Conservation (phyloP, 306 rosid species). For the Vigna mungo region DNA sequence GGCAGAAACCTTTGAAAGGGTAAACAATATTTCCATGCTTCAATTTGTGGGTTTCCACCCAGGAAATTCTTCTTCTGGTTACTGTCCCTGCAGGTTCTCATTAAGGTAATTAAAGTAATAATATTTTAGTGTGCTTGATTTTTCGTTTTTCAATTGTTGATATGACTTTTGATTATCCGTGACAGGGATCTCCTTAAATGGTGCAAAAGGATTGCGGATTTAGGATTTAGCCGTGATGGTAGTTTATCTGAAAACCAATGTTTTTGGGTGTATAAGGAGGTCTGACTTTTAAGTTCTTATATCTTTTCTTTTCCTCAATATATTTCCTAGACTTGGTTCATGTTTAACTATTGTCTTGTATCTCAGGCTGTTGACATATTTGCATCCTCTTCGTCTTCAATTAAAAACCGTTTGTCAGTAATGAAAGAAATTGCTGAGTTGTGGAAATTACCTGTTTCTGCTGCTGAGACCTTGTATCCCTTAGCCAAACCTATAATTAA, state of each 20-base stretch:
- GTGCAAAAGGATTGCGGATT: slow-evolving; percentile 83
- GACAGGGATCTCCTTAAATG: slow-evolving; percentile 94
- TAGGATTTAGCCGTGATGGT: slow-evolving; percentile 61
- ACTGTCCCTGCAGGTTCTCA: slow-evolving; percentile 66
- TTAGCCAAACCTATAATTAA: slow-evolving; percentile 74
- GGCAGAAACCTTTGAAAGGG: slow-evolving; percentile 76
- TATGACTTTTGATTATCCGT: slow-evolving; percentile 37
- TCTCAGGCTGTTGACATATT: slow-evolving; percentile 90
- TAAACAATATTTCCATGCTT: slow-evolving; percentile 53
- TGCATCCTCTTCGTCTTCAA: slow-evolving; percentile 74
- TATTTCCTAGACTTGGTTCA: slow-evolving; percentile 15
- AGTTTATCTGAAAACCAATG: slow-evolving; percentile 60
- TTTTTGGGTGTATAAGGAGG: slow-evolving; percentile 76
- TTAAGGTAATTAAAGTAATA: slow-evolving; percentile 60
- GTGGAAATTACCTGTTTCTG: slow-evolving; percentile 69
- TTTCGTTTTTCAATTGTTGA: neutral
- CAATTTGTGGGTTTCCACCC: slow-evolving; percentile 55
- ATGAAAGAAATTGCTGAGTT: slow-evolving; percentile 74
- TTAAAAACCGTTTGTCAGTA: slow-evolving; percentile 65
- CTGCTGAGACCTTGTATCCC: slow-evolving; percentile 68
- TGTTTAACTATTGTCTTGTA: slow-evolving; percentile 35
- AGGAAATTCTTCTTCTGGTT: slow-evolving; percentile 55
- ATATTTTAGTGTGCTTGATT: neutral
- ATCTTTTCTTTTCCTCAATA: neutral
- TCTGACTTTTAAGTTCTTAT: slow-evolving; percentile 32